Evolutionary conservation across 495 filamentous ascomycete species (phyloP).

Genomic region (Neurospora sublineolata): DNA sequence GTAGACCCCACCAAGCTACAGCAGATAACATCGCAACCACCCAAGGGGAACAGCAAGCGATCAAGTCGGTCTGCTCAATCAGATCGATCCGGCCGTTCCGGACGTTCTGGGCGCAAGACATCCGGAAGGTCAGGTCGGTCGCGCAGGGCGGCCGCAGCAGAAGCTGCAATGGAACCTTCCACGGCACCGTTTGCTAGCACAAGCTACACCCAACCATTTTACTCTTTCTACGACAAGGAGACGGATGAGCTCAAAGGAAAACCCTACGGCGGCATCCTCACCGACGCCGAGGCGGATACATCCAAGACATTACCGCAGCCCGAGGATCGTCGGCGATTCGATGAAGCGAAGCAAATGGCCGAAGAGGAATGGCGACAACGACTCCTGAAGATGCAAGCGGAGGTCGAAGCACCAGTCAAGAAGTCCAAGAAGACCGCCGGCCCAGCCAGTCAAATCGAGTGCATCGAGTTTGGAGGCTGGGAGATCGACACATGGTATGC

Average conservation of each 20-base stretch:
- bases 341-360: slow-evolving; percentile 74
- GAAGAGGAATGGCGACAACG: slow-evolving; percentile 78
- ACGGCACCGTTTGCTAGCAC: slow-evolving; percentile 43
- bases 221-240: slow-evolving; percentile 76
- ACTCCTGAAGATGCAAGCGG: slow-evolving; percentile 35
- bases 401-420: slow-evolving; percentile 31
- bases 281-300: slow-evolving; percentile 82
- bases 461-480: slow-evolving; percentile 92
- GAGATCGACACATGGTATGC: slow-evolving; percentile 99
- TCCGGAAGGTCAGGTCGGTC: slow-evolving; percentile 3
- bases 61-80: slow-evolving; percentile 5
- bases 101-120: neutral
- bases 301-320: slow-evolving; percentile 71
- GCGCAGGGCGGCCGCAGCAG: neutral
- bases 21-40: slow-evolving; percentile 42
- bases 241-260: slow-evolving; percentile 82
- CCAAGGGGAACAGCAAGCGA: slow-evolving; percentile 39
- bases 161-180: slow-evolving; percentile 14
- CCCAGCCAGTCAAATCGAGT: slow-evolving; percentile 91
- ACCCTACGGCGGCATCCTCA: slow-evolving; percentile 89
- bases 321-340: slow-evolving; percentile 71
- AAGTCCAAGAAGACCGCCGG: slow-evolving; percentile 60
- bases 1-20: slow-evolving; percentile 47
- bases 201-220: slow-evolving; percentile 55
- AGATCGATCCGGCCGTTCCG: neutral